Base-by-base conservation (phyloP, 768 basidiomycete genomes). In the Serendipita sp. region DNA sequence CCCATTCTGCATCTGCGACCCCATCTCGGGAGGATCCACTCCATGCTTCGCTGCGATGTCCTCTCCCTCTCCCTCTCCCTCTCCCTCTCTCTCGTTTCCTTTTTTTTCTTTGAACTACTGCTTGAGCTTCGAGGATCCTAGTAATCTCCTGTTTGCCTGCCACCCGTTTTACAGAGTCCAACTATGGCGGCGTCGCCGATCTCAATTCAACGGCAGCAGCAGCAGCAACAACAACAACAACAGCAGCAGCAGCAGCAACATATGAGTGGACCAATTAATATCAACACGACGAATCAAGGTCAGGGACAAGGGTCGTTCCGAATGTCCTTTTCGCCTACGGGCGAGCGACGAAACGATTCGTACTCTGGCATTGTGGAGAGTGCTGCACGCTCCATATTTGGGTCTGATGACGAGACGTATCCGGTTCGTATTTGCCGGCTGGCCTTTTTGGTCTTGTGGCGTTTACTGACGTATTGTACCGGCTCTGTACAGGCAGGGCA, bases 111-210 rank as follows among this genome's bases (percentile, higher is more conserved):
- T 60, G 56, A 60, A 60, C 35, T 36, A 23, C 35, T 23, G 56
- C 56, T 30, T 60, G 56, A 60, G 56, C 56, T 60, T 60, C 34
- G 34, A 60, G 56, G 56, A 60, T 60, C 56, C 56, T 60, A 60
- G 56, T 60, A 60, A 60, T 32, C 56, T 60, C 56, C 56, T 35
- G 23, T 60, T 60, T 60, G 56, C 56, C 56, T 60, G 56, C 56
- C 56, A 60, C 56, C 56, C 56, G 56, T 60, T 60, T 60, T 36
- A 60, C 56, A 60, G 56, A 60, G 56, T 60, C 56, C 56, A 28
- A 60, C 56, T 35, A 60, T 60, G 56, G 56, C 56, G 34, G 56
- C 16, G 32, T 60, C 56, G 23, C 56, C 56, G 16, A n/a, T 60
- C 5, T 5, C 23, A 4, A 8, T 60, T 35, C 56, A 60, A 36